Evolutionary conservation across 225 moss, liverwort and hornwort species (phyloP).

Genomic region (Polytrichum commune): DNA sequence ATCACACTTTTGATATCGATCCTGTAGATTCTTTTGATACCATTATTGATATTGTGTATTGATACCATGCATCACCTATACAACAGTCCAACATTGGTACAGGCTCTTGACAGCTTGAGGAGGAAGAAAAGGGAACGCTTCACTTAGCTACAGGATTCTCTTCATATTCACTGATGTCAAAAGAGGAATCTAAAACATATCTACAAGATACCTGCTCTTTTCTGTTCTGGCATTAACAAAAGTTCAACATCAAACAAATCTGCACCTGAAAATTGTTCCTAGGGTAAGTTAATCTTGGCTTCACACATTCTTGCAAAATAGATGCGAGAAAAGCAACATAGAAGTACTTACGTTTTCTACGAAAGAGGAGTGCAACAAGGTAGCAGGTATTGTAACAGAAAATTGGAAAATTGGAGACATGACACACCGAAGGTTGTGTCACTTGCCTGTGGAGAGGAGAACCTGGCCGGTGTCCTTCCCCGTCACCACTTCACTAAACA

Average conservation of each 20-base stretch:
- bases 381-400: not conserved
- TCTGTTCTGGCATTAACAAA: no score
- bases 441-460: constrained; percentile 5
- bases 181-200: no score
- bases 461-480: constrained; percentile 3
- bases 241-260: no score
- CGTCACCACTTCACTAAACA: not conserved
- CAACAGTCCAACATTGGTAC: not conserved
- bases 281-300: not conserved
- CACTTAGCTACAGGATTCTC: not conserved
- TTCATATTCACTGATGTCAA: no score
- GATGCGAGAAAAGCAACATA: not conserved
- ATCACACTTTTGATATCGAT: no score
- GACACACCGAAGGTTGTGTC: not conserved
- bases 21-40: no score
- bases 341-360: not conserved
- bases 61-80: no score
- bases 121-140: not conserved
- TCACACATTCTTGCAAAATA: no score
- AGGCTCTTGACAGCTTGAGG: not conserved
- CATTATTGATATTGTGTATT: no score
- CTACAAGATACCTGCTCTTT: no score
- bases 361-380: not conserved
- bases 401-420: not conserved
- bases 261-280: no score